Conservation (phyloP, 768 basidiomycete genomes). For the button mushroom (Agaricus bisporus) region DNA sequence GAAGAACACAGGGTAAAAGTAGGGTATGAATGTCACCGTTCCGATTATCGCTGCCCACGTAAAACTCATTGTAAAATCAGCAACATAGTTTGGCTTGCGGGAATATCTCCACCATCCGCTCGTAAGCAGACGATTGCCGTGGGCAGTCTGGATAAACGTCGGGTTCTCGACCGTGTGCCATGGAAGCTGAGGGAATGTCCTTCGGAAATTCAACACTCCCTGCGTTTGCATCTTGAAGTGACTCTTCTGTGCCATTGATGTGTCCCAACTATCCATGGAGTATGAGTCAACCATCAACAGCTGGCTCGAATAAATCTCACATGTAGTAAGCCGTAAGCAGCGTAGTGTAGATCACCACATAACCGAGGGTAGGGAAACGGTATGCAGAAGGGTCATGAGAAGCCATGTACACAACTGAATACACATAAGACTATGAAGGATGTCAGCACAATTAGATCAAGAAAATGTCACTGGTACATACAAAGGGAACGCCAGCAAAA, state of each 20-base stretch:
- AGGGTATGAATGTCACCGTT: constrained; percentile 75
- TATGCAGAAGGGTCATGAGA: constrained; percentile 85
- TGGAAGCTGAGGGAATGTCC: constrained; percentile 92
- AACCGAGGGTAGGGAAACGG: constrained; percentile 72
- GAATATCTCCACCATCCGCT: constrained; percentile 94
- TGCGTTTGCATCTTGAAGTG: constrained; percentile 97
- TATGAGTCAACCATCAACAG: background rate
- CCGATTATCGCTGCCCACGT: constrained; percentile 82
- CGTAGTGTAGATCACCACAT: constrained; percentile 67
- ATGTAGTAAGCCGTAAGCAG: constrained; percentile 83
- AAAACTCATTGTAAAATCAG: constrained; percentile 84
- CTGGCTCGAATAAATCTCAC: constrained; percentile 35
- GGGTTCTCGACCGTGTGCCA: constrained; percentile 80
- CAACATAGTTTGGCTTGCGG: constrained; percentile 95
- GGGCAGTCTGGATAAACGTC: constrained; percentile 86
- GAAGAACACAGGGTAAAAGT: constrained; percentile 97
- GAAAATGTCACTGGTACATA: constrained; percentile 29
- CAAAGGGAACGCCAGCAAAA: constrained; percentile 88
- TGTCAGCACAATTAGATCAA: background rate
- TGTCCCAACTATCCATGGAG: constrained; percentile 65
- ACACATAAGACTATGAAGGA: constrained; percentile 75
- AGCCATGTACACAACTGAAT: constrained; percentile 98
- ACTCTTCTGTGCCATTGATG: constrained; percentile 94
- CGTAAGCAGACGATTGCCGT: constrained; percentile 89
- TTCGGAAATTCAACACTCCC: constrained; percentile 78